These are phyloP conservation scores for Coemansia sp. DNA, from an alignment of 192 early-diverging fungal genomes.

Conservation along the genomic window DNA sequence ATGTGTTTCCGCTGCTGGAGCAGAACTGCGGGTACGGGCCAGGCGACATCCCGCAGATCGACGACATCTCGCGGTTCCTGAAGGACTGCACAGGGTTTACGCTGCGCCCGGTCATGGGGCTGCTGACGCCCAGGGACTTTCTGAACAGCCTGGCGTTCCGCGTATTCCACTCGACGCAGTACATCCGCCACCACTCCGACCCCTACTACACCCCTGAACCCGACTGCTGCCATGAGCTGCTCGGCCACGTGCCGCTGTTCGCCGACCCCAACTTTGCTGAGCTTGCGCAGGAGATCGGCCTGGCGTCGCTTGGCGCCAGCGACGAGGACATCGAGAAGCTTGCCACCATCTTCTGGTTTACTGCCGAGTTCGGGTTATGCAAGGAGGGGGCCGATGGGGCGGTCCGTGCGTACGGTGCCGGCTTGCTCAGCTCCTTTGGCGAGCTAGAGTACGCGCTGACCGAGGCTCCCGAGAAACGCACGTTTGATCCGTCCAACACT, in stretches of 20 bases:
- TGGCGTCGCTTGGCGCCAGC: slow-evolving; percentile 87
- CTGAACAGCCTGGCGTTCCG: slow-evolving; percentile 95
- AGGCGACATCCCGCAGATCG: slow-evolving; percentile 88
- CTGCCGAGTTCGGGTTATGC: slow-evolving; percentile 92
- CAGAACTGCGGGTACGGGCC: slow-evolving; percentile 88
- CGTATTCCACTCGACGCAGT: slow-evolving; percentile 97
- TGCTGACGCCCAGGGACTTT: slow-evolving; percentile 91
- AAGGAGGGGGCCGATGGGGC: slow-evolving; percentile 62
- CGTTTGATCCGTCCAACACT: slow-evolving; percentile 84
- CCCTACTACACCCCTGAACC: slow-evolving; percentile 94
- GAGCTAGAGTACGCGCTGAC: slow-evolving; percentile 89
- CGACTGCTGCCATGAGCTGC: slow-evolving; percentile 94
- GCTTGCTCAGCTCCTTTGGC: slow-evolving; percentile 90
- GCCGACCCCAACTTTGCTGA: slow-evolving; percentile 89
- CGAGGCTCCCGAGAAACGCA: slow-evolving; percentile 71
- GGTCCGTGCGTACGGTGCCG: slow-evolving; percentile 88
- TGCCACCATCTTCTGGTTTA: slow-evolving; percentile 91
- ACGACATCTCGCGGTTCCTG: slow-evolving; percentile 85
- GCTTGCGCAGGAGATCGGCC: slow-evolving; percentile 91
- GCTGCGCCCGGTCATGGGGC: slow-evolving; percentile 90
- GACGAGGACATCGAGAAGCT: slow-evolving; percentile 91
- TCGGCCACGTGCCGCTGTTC: slow-evolving; percentile 86
- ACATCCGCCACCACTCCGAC: slow-evolving; percentile 90
- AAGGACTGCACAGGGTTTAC: slow-evolving; percentile 94
- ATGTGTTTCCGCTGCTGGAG: slow-evolving; percentile 84